These are phyloP conservation scores for Elymus sibiricus DNA, from an alignment of 176 grass and related monocot species.

Conservation along the genomic window DNA sequence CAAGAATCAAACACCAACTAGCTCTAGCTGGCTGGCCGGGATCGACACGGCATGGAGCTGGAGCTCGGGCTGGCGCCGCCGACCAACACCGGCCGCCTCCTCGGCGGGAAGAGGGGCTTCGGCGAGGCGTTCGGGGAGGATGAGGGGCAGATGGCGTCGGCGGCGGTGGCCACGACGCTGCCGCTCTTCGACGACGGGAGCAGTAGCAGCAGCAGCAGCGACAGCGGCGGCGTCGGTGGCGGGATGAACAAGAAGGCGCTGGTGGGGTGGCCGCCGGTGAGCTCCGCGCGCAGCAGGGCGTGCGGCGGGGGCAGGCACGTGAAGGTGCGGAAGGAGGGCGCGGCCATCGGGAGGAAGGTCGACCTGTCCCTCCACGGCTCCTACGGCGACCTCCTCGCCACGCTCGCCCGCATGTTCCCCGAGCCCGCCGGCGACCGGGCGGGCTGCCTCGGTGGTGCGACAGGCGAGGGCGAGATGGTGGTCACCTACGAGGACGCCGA, in stretches of 20 bases:
- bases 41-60: slow-evolving; percentile 56
- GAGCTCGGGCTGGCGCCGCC: slow-evolving; percentile 81
- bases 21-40: no score
- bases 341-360: slow-evolving; percentile 85
- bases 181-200: slow-evolving; percentile 63
- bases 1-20: background rate
- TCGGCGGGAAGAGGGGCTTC: slow-evolving; percentile 52
- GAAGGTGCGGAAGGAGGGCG: slow-evolving; percentile 90
- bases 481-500: slow-evolving; percentile 83
- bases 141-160: fast-evolving
- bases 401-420: slow-evolving; percentile 76
- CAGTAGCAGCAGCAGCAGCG: slow-evolving; percentile 7
- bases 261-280: slow-evolving; percentile 90
- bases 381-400: slow-evolving; percentile 63
- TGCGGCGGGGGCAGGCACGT: slow-evolving; percentile 46
- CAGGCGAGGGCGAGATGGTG: background rate
- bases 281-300: slow-evolving; percentile 38
- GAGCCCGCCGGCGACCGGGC: background rate
- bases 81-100: background rate
- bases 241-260: slow-evolving; percentile 25
- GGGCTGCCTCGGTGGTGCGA: background rate
- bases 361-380: slow-evolving; percentile 61
- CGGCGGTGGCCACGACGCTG: slow-evolving; percentile 25
- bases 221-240: background rate
- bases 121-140: slow-evolving; percentile 25